Evolutionary conservation across 129 eudicot genomes (phyloP).

Genomic region (Calendula officinalis): DNA sequence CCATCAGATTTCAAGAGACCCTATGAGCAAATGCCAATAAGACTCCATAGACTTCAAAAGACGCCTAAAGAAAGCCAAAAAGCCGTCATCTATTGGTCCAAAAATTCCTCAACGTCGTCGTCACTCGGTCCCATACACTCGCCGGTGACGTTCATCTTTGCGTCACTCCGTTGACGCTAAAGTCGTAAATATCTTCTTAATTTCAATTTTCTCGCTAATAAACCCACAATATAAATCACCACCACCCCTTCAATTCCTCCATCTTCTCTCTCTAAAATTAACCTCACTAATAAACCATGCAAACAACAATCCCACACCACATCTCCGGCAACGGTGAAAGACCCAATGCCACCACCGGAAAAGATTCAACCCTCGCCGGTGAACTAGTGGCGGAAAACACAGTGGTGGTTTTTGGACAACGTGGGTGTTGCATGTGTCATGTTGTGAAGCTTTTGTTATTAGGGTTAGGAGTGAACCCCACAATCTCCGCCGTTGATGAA

Average conservation of each 20-base stretch:
- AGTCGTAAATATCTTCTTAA: constrained; percentile 5
- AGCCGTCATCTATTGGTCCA: background rate
- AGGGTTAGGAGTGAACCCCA: constrained; percentile 67
- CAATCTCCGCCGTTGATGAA: constrained; percentile 43
- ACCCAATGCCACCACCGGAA: constrained; percentile 13
- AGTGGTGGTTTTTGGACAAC: constrained; percentile 52
- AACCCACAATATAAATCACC: constrained; percentile 7
- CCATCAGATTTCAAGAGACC: too few species aligned
- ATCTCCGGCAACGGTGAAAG: background rate
- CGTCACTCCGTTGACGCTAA: constrained; percentile 62
- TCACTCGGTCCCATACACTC: constrained; percentile 33
- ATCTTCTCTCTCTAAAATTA: background rate
- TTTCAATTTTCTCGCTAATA: constrained; percentile 3
- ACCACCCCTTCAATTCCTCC: background rate
- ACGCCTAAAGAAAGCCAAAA: too few species aligned
- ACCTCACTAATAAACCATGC: constrained; percentile 40
- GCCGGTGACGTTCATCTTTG: constrained; percentile 38
- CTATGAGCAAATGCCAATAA: too few species aligned
- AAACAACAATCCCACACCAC: too few species aligned
- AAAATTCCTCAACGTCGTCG: constrained; percentile 21
- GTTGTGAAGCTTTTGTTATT: constrained; percentile 52
- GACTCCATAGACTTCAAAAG: too few species aligned
- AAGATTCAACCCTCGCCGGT: background rate
- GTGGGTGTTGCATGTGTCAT: constrained; percentile 74
- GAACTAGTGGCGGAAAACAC: constrained; percentile 48